Evolutionary conservation across 1,284 basidiomycete genomes (phyloP).

Genomic region (Rhodotorula sp.): DNA sequence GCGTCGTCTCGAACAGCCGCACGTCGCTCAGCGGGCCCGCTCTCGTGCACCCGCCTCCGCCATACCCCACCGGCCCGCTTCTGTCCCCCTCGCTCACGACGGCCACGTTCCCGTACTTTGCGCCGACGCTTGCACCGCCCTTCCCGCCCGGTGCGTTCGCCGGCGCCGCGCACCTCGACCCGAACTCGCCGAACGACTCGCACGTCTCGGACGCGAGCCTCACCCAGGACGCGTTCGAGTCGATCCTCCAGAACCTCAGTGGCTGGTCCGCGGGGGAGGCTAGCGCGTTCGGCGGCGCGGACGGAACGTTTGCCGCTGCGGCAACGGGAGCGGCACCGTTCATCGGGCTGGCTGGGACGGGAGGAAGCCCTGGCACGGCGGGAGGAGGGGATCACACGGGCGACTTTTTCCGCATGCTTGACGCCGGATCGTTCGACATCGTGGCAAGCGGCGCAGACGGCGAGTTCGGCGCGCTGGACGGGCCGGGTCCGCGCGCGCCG

Average conservation of each 20-base stretch:
- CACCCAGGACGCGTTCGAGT: conserved; percentile 12
- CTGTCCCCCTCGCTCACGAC: not conserved
- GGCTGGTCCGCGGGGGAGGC: not conserved
- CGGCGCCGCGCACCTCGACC: not conserved
- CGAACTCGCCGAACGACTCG: not conserved
- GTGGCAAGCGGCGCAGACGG: not conserved
- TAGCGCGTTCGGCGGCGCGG: not conserved
- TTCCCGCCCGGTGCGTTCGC: not conserved
- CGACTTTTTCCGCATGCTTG: not conserved
- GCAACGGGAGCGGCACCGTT: not conserved
- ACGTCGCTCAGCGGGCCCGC: not conserved
- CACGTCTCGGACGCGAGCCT: not conserved
- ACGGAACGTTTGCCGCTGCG: not conserved
- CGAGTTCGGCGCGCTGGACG: no score
- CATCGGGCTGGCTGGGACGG: no score
- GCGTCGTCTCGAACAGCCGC: not conserved
- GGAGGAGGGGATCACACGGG: not conserved
- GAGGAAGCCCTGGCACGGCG: not conserved
- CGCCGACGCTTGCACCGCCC: not conserved
- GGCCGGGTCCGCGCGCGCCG: no score
- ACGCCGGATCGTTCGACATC: not conserved
- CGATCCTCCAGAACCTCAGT: conserved; percentile 1
- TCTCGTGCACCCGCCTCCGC: not conserved
- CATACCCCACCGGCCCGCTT: no score
- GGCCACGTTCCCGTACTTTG: conserved; percentile 16